Base-by-base conservation (phyloP, 1,284 basidiomycete genomes). In the Peniophora sp. region DNA sequence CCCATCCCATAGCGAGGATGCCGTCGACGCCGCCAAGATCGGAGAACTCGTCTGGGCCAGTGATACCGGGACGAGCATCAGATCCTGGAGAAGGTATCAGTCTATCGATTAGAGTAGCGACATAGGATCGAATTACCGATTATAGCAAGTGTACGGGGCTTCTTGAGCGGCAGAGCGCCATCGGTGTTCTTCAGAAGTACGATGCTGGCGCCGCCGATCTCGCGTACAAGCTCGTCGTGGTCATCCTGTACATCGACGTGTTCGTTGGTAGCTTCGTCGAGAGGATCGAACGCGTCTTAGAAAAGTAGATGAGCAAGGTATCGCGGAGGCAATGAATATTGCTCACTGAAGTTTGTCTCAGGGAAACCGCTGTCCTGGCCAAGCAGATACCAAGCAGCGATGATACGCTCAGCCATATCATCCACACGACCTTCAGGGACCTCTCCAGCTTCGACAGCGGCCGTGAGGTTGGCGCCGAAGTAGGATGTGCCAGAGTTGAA, bases 121-220 rank as follows among this genome's bases (percentile, higher is more conserved):
- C 18, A 45, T 5, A 10, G 5, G 15, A 6, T 18, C 11, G 34
- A 37, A 17, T 0, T 11, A 39, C 64, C 61, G 20, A 76, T 67
- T 32, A 77, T 54, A 2, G 68, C 69, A 42, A 77, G 64, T 3
- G 61, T 60, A 51, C 60, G 55, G 5, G 66, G 67, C 24, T 60
- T 59, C 17, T 61, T 58, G 37, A 88, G 68, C 0, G 87, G 86
- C 0, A 89, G 66, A 0, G 66, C 72, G 6, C 60, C 60, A 44
- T 74, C 68, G 8, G 65, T 59, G 63, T 87, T 86, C 71, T 86
- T 85, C 47, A 86, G 72, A 34, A 88, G 65, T 12, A 85, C 77
- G 2, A 74, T 76, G 9, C 76, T 77, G 0, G 78, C 75, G 0
- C 72, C 72, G 10, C 78, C 81, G n/a, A 83, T 74, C 51, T 76